Base-by-base conservation (phyloP, 2,329 filamentous ascomycete genomes). In the Penicillium hordei region DNA sequence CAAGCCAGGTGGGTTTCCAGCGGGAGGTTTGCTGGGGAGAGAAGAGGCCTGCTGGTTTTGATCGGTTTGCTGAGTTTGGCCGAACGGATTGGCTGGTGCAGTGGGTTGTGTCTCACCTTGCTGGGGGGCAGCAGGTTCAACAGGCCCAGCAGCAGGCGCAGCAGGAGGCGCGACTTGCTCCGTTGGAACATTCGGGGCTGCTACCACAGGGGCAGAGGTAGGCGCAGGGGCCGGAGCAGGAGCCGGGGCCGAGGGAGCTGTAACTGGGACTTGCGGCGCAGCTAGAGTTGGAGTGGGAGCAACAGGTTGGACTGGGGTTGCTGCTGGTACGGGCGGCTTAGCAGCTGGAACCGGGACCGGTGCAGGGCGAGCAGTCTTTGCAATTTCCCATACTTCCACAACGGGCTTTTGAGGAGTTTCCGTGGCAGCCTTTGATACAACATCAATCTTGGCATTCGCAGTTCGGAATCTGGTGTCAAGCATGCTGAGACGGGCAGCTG, bases 321-420 rank as follows among this genome's bases (percentile, higher is more conserved):
- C 53, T 48, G 60, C 52, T 51, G 61, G 52, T 48, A 67, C 63
- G 8, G 62, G 53, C 19, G 72, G 69, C 61, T 71, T 76, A 17
- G 65, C 60, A 27, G 68, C 58, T 39, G 70, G 66, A 39, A 70
- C 57, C 25, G 74, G 62, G 21, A 80, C 55, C 21, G 79, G 72
- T 21, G 75, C 63, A 54, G 83, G 79, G 70, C 85, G 89, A 12
- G 86, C 83, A 52, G 77, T 80, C 75, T 93, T 93, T 0, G 89
- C 92, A 53, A 90, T 78, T 62, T 89, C 86, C 90, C 91, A 97
- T 0, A 97, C 93, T 74, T 97, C 92, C 10, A 80, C 84, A 4
- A 97, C 91, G 0, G 92, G 86, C 70, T 86, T 87, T 67, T 93
- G 82, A 0, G 93, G 93, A 0, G 93, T 97, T 48, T 96, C 89